Evolutionary conservation across 768 basidiomycete genomes (phyloP), one percentile per base, ranked within the genome.

Genomic region (Panus rudis): DNA sequence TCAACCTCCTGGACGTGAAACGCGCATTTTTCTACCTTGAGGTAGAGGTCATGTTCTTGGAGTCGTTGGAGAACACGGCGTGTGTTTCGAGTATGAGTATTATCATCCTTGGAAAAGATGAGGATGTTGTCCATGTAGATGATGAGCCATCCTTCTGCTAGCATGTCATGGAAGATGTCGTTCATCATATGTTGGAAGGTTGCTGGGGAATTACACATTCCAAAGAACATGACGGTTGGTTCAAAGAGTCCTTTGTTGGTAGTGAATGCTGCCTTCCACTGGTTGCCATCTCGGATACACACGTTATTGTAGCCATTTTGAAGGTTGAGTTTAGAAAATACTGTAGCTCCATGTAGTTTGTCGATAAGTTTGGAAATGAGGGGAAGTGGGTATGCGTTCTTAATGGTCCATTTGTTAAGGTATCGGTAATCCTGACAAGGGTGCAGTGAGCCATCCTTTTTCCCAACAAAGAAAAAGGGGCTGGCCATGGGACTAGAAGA

Each of bases 101-200:
- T 47, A 0, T 52, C 7, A 35, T 43, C 51, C 1, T 50, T 27
- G 4, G 51, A 54, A 21, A 43, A 47, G 1, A 47, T 42, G 11
- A 47, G 32, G 21, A 70, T 63, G 34, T 72, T 59, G 41, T 71
- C 67, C 31, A 72, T 50, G 48, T 74, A 69, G 19, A 75, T 63
- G 12, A 68, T 55, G 40, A 61, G 2, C 22, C 65, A 61, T 0
- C 59, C 57, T 37, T 43, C 22, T 4, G 50, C 52, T 8, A 69
- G 53, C 43, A 62, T 3, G 39, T 66, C 54, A 5, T 47, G 16
- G 17, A 64, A 50, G 10, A 63, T 46, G 50, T 59, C 49, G 48
- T 60, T 53, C 48, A 57, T 57, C 51, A 59, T 55, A 0, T 16
- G 26, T 21, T 61, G 57, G 49, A 71, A 72, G 0, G 63, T 59